Conservation (phyloP, 805 yeast species). For the Kurtzmaniella cleridarum region DNA sequence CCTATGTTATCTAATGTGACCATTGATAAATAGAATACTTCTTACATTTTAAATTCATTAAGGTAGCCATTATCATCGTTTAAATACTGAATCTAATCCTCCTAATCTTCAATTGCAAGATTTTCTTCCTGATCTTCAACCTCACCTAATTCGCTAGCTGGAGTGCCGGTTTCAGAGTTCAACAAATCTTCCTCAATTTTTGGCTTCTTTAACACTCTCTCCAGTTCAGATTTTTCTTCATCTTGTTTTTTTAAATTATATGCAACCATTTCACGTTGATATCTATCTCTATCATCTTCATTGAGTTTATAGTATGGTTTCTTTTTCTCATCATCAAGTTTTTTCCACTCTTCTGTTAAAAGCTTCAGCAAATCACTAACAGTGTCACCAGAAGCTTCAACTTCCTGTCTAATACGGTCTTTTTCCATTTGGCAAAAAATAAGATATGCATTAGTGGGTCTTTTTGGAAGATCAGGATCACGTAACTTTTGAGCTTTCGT, state of each 20-base stretch:
- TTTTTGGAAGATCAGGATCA: slow-evolving; percentile 81
- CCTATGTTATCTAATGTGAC: no score
- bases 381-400: slow-evolving; percentile 48
- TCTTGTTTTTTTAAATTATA: slow-evolving; percentile 32
- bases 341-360: slow-evolving; percentile 83
- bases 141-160: background rate
- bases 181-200: slow-evolving; percentile 6
- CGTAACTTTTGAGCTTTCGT: slow-evolving; percentile 38
- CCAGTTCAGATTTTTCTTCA: slow-evolving; percentile 8
- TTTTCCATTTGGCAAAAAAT: slow-evolving; percentile 84
- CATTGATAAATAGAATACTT: slow-evolving; percentile 3
- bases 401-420: slow-evolving; percentile 58
- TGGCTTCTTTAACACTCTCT: slow-evolving; percentile 7
- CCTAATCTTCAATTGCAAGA: background rate
- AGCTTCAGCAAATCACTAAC: slow-evolving; percentile 66
- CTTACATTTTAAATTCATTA: slow-evolving; percentile 4
- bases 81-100: background rate
- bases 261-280: slow-evolving; percentile 63
- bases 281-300: slow-evolving; percentile 74
- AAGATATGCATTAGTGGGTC: slow-evolving; percentile 87
- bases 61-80: background rate
- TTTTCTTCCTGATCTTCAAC: background rate
- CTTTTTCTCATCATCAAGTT: slow-evolving; percentile 59
- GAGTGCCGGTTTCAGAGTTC: slow-evolving; percentile 2
- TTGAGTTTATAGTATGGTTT: slow-evolving; percentile 70